Evolutionary conservation across 2,329 filamentous ascomycete species (phyloP).

Genomic region (Penicillium sp.): DNA sequence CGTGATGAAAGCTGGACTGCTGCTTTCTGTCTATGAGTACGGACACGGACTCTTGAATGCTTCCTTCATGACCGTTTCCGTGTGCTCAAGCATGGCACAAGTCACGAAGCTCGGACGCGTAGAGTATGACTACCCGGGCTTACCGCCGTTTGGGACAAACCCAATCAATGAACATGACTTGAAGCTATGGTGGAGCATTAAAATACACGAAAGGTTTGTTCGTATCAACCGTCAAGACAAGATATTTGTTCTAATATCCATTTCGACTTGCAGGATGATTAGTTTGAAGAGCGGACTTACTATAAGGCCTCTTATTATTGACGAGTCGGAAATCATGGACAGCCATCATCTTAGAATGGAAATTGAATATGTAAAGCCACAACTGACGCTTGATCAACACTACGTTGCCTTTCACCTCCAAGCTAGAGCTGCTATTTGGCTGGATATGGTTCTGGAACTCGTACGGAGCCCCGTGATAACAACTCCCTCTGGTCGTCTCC

Average conservation of each 20-base stretch:
- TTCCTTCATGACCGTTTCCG: constrained; percentile 8
- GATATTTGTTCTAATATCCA: background rate
- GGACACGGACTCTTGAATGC: constrained; percentile 8
- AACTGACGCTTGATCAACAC: constrained; percentile 1
- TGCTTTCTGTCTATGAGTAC: constrained; percentile 12
- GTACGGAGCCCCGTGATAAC: background rate
- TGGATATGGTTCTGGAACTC: constrained; percentile 4
- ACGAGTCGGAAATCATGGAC: constrained; percentile 1
- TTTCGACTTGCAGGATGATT: background rate
- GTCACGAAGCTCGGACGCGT: background rate
- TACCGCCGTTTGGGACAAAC: constrained; percentile 2
- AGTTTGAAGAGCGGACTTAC: constrained; percentile 10
- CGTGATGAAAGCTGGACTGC: constrained; percentile 8
- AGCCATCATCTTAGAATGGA: constrained; percentile 1
- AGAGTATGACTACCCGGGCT: background rate
- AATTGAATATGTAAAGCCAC: background rate
- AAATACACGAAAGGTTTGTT: constrained; percentile 10
- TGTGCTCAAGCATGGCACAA: constrained; percentile 11
- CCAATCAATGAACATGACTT: background rate
- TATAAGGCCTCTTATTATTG: constrained; percentile 1
- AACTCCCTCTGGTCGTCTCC: constrained; percentile 1
- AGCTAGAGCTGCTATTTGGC: constrained; percentile 12
- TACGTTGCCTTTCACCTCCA: constrained; percentile 8
- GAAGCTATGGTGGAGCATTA: constrained; percentile 9
- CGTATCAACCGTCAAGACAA: background rate